Percentiles rank a stretch among this genome's conserved stretches.
Evolutionary conservation across 2,329 filamentous ascomycete genomes (phyloP).

Genomic region (Phyllosticta citrichinensis): DNA sequence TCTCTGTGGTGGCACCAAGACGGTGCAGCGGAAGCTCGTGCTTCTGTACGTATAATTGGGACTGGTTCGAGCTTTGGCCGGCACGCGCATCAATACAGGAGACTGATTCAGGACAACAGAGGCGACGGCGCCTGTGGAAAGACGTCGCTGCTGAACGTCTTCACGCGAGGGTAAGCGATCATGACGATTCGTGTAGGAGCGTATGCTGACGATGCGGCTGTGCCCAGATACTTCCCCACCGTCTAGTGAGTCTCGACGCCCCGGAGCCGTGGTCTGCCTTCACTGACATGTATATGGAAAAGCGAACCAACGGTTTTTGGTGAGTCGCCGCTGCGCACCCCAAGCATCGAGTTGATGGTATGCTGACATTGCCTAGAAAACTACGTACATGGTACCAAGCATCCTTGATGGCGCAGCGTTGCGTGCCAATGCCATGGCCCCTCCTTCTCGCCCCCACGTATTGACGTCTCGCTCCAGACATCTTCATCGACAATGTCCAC

Average conservation of each 20-base stretch:
- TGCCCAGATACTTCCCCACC: slow-evolving; percentile 77
- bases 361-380: slow-evolving; percentile 54
- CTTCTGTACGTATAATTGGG: slow-evolving; percentile 56
- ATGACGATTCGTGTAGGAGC: slow-evolving; percentile 2
- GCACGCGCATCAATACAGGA: slow-evolving; percentile 11
- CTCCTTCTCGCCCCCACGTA: background rate
- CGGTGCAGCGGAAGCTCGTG: slow-evolving; percentile 92
- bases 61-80: background rate
- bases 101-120: slow-evolving; percentile 39
- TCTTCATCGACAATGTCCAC: slow-evolving; percentile 94
- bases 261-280: background rate
- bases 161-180: slow-evolving; percentile 74
- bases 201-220: slow-evolving; percentile 14
- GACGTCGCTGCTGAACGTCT: slow-evolving; percentile 94
- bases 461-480: slow-evolving; percentile 50
- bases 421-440: background rate
- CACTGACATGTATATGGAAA: slow-evolving; percentile 5
- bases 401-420: background rate
- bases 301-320: slow-evolving; percentile 88
- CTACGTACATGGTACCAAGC: slow-evolving; percentile 77
- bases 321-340: slow-evolving; percentile 18
- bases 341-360: background rate
- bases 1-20: slow-evolving; percentile 49
- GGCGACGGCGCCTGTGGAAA: slow-evolving; percentile 96
- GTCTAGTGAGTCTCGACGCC: slow-evolving; percentile 58